A percentile compares a stretch with the other conserved stretches of the same genome.
phyloP scores from a whole-genome alignment of 208 protist species.

The Acanthamoeba healyi region DNA sequence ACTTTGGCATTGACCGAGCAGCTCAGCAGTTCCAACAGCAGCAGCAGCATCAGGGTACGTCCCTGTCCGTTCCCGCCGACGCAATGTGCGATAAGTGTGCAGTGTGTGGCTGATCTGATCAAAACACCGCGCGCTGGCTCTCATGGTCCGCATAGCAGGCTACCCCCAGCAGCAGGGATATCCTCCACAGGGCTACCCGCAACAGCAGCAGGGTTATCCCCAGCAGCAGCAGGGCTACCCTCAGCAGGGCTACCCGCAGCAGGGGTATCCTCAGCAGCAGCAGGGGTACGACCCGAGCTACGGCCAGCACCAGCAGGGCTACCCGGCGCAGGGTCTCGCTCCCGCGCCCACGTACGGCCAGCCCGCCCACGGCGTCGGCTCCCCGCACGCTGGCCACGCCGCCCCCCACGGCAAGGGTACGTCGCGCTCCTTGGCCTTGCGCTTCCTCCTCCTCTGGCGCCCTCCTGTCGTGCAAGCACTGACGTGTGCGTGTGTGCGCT shows the following conservation, averaged over 20 bases:
- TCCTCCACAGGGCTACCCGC: not conserved
- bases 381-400: too few relatives aligned
- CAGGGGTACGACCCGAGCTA: not conserved
- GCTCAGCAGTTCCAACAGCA: slow-evolving; percentile 15
- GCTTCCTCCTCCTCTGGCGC: too few relatives aligned
- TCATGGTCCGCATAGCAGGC: not conserved
- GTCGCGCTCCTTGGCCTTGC: too few relatives aligned
- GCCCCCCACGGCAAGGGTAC: not conserved
- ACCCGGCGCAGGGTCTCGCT: not conserved
- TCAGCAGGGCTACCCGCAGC: slow-evolving; percentile 14
- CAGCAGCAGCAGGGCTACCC: not conserved
- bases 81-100: not conserved
- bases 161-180: not conserved
- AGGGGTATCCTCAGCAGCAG: not conserved
- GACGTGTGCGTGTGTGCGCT: not conserved
- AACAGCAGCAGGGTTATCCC: too few relatives aligned
- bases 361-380: not conserved
- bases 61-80: not conserved
- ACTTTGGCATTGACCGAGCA: not conserved
- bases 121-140: too few relatives aligned
- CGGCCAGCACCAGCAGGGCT: not conserved
- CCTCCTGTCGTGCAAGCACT: too few relatives aligned
- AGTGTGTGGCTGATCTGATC: not conserved
- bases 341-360: not conserved
- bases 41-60: not conserved